These are phyloP conservation scores for Cairneyella variabilis DNA, from an alignment of 495 filamentous ascomycete genomes.

Conservation along the genomic window DNA sequence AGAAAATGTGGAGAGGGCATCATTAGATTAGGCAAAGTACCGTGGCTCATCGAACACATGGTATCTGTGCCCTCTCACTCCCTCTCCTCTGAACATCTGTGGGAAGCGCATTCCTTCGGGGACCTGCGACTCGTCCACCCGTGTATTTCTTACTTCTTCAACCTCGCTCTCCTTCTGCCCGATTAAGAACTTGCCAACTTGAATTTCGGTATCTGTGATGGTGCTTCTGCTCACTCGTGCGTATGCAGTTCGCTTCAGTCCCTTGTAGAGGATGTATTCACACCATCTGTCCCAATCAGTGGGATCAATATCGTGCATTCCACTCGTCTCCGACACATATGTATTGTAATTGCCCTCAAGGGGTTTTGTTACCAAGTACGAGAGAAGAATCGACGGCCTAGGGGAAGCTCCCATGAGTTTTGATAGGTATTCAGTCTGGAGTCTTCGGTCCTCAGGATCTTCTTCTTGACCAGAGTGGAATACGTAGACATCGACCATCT, in stretches of 20 bases:
- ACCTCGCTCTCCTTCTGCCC: conserved; percentile 62
- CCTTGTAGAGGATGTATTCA: conserved; percentile 97
- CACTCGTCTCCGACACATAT: conserved; percentile 79
- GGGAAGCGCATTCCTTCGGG: conserved; percentile 79
- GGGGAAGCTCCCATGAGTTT: conserved; percentile 80
- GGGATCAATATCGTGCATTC: conserved; percentile 94
- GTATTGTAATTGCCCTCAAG: conserved; percentile 95
- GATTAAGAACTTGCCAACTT: conserved; percentile 94
- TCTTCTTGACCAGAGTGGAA: conserved; percentile 99
- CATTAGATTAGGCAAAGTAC: conserved; percentile 47
- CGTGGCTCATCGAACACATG: conserved; percentile 95
- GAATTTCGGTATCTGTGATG: conserved; percentile 97
- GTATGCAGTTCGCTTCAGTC: conserved; percentile 80
- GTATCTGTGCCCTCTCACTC: conserved; percentile 85
- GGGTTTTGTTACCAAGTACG: conserved; percentile 89
- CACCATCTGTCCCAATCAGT: conserved; percentile 98
- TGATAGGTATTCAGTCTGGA: conserved; percentile 84
- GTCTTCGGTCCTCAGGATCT: conserved; percentile 86
- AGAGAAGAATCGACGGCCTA: conserved; percentile 80
- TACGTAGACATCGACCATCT: conserved; percentile 87
- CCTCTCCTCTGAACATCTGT: conserved; percentile 77
- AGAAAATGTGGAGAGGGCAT: not conserved
- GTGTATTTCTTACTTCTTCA: conserved; percentile 37
- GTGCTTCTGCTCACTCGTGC: conserved; percentile 83
- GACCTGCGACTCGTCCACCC: conserved; percentile 63